phyloP scores from a whole-genome alignment of 371 early-diverging fungal species.

The Mortierella sp. region DNA sequence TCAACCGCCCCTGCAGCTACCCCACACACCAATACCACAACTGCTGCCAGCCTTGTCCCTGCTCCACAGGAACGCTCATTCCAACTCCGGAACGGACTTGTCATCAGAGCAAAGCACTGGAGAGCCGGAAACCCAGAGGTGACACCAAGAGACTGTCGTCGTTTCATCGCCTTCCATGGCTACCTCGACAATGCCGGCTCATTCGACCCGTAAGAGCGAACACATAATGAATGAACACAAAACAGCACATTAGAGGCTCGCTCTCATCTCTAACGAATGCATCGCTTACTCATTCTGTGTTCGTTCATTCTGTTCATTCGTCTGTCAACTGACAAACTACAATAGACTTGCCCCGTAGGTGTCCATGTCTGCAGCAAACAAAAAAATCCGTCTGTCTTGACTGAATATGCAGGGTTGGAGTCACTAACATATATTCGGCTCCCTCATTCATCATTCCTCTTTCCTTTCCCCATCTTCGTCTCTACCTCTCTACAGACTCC shows the following conservation, averaged over 20 bases:
- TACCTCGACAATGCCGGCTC: slow-evolving; percentile 55
- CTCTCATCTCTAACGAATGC: not conserved
- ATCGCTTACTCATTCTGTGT: not conserved
- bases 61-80: slow-evolving; percentile 31
- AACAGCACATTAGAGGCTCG: too few relatives aligned
- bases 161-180: slow-evolving; percentile 53
- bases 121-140: slow-evolving; percentile 15
- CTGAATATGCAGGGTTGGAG: not conserved
- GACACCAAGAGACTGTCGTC: slow-evolving; percentile 36
- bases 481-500: slow-evolving; percentile 8
- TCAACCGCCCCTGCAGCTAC: not conserved
- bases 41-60: too few relatives aligned
- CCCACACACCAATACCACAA: not conserved
- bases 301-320: not conserved
- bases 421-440: too few relatives aligned
- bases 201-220: slow-evolving; percentile 41
- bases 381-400: not conserved
- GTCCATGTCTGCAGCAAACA: not conserved
- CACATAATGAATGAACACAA: not conserved
- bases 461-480: not conserved
- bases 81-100: slow-evolving; percentile 36
- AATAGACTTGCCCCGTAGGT: slow-evolving; percentile 48
- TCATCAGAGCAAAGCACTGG: slow-evolving; percentile 47
- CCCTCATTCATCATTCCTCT: not conserved
- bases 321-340: not conserved